Conservation (phyloP, 2,329 filamentous ascomycete species). For the Cladorrhinum sp. region DNA sequence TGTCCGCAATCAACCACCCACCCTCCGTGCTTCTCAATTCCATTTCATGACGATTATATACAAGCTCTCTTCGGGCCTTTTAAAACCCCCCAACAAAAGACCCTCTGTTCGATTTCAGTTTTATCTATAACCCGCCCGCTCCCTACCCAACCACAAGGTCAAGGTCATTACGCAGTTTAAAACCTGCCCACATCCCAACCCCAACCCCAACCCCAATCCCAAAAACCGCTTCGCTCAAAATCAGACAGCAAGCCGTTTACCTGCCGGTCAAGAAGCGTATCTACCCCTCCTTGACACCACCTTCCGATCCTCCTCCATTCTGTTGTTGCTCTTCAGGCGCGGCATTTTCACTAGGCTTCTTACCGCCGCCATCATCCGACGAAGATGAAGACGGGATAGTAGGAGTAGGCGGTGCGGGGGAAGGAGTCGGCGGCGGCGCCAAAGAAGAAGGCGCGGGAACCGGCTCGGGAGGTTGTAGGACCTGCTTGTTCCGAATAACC, state of each 20-base stretch:
- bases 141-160: neutral
- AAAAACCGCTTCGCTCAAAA: neutral
- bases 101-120: neutral
- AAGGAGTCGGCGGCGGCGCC: conserved; percentile 1
- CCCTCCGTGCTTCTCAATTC: neutral
- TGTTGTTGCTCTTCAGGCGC: neutral
- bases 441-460: conserved; percentile 6
- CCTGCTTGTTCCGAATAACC: conserved; percentile 59
- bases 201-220: neutral
- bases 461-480: conserved; percentile 26
- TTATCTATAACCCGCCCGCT: neutral
- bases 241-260: neutral
- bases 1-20: neutral
- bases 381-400: neutral
- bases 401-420: neutral
- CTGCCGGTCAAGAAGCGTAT: neutral
- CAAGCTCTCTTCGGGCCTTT: neutral
- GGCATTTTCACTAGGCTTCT: neutral
- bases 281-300: neutral
- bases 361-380: neutral
- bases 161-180: neutral
- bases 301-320: neutral
- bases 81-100: too few relatives aligned
- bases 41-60: neutral
- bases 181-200: neutral